Percentiles rank a stretch among this genome's conserved stretches.
Evolutionary conservation across 164 flowering plant genomes (phyloP).

Genomic region (Paratinospora sagittata): DNA sequence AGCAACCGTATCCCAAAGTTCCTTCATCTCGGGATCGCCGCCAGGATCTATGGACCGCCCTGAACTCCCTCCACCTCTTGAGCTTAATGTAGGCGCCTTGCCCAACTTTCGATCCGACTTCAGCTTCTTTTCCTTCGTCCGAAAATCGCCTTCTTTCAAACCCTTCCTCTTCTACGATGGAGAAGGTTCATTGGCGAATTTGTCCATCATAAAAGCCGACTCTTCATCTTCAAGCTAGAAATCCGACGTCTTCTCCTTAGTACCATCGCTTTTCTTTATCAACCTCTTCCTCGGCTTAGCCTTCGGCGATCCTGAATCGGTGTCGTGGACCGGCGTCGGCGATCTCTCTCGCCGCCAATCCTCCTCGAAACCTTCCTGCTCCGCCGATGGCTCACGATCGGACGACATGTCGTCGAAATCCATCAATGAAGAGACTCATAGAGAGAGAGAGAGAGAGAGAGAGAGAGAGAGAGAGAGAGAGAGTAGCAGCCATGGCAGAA

Average conservation of each 20-base stretch:
- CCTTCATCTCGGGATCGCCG: slow-evolving; percentile 67
- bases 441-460: too few relatives aligned
- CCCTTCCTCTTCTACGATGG: slow-evolving; percentile 26
- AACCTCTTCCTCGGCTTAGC: slow-evolving; percentile 68
- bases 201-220: slow-evolving; percentile 23
- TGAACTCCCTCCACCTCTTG: slow-evolving; percentile 22
- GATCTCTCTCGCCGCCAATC: slow-evolving; percentile 51
- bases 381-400: slow-evolving; percentile 40
- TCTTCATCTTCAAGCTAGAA: slow-evolving; percentile 25
- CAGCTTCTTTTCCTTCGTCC: too few relatives aligned
- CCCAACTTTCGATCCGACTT: slow-evolving; percentile 28
- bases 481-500: too few relatives aligned
- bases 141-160: too few relatives aligned
- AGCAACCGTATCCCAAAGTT: slow-evolving; percentile 89
- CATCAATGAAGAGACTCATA: too few relatives aligned
- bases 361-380: slow-evolving; percentile 25
- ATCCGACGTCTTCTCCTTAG: slow-evolving; percentile 17
- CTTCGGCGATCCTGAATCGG: slow-evolving; percentile 21
- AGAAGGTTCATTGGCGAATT: slow-evolving; percentile 13
- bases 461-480: too few relatives aligned
- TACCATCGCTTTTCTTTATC: slow-evolving; percentile 51
- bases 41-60: slow-evolving; percentile 28
- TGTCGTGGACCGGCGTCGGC: too few relatives aligned
- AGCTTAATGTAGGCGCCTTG: slow-evolving; percentile 19
- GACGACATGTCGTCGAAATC: slow-evolving; percentile 56